Evolutionary conservation across 768 basidiomycete species (phyloP).

Genomic region (Suillus placidus): DNA sequence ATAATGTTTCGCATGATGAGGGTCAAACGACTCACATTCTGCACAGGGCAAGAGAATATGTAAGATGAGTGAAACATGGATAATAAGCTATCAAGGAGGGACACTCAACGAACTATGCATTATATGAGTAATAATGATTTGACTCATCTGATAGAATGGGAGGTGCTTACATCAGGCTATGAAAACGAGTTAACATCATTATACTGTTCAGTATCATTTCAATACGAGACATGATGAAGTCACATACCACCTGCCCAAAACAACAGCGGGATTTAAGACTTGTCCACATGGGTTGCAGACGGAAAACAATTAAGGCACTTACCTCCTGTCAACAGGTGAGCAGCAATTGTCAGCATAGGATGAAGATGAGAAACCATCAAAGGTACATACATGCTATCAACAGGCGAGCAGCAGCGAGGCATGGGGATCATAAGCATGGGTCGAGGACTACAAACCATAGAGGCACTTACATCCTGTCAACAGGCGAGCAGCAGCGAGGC

Average conservation of each 20-base stretch:
- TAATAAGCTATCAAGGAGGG: neutral
- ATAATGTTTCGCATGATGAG: neutral
- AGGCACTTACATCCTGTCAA: no score
- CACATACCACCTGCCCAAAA: neutral
- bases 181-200: neutral
- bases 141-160: neutral
- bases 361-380: no score
- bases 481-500: no score
- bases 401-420: neutral
- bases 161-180: neutral
- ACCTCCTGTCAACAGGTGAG: neutral
- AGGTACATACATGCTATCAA: no score
- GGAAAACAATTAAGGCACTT: neutral
- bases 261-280: neutral
- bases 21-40: neutral
- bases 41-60: neutral
- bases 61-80: neutral
- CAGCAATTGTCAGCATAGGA: no score
- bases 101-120: neutral
- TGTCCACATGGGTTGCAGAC: neutral
- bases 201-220: neutral
- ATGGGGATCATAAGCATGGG: neutral
- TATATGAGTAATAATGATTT: neutral
- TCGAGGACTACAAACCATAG: no score
- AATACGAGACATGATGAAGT: neutral